Percentiles rank a stretch among this genome's conserved stretches.
These are phyloP conservation scores for Fusarium domesticum DNA, from an alignment of 2,329 filamentous ascomycete genomes.

Conservation along the genomic window DNA sequence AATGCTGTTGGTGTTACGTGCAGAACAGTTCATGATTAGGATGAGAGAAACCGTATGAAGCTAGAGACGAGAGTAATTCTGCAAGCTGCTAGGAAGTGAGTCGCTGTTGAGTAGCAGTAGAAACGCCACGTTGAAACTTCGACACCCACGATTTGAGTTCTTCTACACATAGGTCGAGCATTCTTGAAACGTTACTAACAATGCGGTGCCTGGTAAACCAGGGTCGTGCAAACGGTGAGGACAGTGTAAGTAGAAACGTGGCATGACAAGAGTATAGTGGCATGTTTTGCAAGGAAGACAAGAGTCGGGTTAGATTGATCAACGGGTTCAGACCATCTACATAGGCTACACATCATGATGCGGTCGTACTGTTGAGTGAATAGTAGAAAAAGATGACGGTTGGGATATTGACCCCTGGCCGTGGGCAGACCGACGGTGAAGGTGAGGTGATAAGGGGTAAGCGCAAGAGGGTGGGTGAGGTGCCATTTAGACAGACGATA, in stretches of 20 bases:
- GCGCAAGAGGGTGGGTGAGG: constrained; percentile 2
- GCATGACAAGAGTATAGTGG: constrained; percentile 12
- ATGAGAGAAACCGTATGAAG: no score
- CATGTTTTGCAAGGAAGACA: constrained; percentile 9
- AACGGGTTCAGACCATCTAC: not conserved
- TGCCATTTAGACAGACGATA: constrained; percentile 8
- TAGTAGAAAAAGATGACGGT: constrained; percentile 7
- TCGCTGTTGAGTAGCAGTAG: not conserved
- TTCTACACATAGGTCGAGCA: no score
- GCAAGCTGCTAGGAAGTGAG: not conserved
- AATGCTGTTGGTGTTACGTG: not conserved
- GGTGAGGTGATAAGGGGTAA: constrained; percentile 10
- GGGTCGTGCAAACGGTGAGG: no score
- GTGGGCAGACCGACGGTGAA: constrained; percentile 24
- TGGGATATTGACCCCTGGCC: constrained; percentile 6
- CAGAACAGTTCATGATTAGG: not conserved
- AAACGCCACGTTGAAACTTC: no score
- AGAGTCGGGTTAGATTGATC: not conserved
- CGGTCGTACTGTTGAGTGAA: constrained; percentile 10
- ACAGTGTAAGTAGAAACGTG: constrained; percentile 13
- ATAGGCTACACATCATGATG: constrained; percentile 1
- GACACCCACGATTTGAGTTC: no score
- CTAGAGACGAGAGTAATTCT: no score
- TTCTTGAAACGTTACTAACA: no score
- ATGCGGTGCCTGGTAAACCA: no score